Percentiles rank a stretch among this genome's conserved stretches.
phyloP scores from a whole-genome alignment of 129 eudicot genomes.

The Cynara cardunculus region DNA sequence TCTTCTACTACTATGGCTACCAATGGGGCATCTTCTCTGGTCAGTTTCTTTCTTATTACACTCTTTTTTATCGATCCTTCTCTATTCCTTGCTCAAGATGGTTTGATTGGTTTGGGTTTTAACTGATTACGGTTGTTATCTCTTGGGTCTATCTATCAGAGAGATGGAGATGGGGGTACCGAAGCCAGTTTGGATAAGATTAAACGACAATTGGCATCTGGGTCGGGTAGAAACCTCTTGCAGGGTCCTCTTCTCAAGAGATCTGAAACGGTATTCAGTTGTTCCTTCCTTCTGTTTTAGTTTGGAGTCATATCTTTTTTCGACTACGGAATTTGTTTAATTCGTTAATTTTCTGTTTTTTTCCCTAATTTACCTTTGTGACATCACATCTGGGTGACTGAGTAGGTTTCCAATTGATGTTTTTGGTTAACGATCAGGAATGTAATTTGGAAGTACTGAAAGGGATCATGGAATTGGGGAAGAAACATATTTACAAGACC shows the following conservation, averaged over 20 bases:
- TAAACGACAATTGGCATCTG: conserved; percentile 79
- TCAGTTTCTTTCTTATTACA: conserved; percentile 14
- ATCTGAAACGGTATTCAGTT: conserved; percentile 81
- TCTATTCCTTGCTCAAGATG: background rate
- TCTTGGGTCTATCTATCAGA: background rate
- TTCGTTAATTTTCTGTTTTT: background rate
- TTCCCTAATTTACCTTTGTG: background rate
- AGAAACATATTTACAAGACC: background rate
- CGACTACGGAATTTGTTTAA: background rate
- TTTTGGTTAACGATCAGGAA: background rate
- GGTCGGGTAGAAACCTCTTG: conserved; percentile 71
- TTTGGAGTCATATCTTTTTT: conserved; percentile 1
- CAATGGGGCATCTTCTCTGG: conserved; percentile 59
- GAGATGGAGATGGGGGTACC: conserved; percentile 51
- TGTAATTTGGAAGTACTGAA: conserved; percentile 3
- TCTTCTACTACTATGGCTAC: conserved; percentile 40
- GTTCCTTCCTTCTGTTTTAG: background rate
- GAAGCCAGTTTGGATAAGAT: conserved; percentile 79
- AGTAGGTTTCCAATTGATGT: conserved; percentile 1
- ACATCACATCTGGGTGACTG: conserved; percentile 12
- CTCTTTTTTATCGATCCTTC: background rate
- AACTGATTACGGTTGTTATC: background rate
- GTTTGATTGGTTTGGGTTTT: background rate
- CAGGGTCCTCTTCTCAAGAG: conserved; percentile 98
- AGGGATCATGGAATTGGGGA: background rate